A percentile compares a stretch with the other conserved stretches of the same genome.
Evolutionary conservation across 768 basidiomycete species (phyloP).

Genomic region (Pleurotus salmoneostramineus): DNA sequence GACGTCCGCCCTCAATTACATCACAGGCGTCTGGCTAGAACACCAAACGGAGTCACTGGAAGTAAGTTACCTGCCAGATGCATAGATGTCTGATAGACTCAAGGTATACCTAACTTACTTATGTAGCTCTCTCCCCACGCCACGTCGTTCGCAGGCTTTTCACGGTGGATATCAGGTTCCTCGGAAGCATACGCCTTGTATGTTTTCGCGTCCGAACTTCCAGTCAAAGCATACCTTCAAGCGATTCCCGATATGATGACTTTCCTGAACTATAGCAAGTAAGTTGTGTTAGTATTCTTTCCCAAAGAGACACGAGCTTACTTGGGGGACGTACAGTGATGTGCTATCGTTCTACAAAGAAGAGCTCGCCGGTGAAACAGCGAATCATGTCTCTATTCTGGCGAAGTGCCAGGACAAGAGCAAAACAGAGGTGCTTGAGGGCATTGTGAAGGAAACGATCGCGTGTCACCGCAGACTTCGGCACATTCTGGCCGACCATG

Average conservation of each 20-base stretch:
- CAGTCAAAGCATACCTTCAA: constrained; percentile 4
- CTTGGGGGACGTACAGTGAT: constrained; percentile 3
- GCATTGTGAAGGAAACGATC: constrained; percentile 4
- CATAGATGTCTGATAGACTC: neutral
- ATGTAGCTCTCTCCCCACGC: neutral
- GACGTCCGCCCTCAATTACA: neutral
- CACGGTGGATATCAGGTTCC: constrained; percentile 5
- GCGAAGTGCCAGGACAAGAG: constrained; percentile 5
- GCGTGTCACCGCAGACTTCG: neutral
- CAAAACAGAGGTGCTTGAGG: constrained; percentile 3
- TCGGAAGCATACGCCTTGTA: constrained; percentile 1
- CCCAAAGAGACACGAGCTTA: neutral
- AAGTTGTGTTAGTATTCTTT: neutral
- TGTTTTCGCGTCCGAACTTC: neutral
- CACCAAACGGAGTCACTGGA: neutral
- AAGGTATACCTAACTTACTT: neutral
- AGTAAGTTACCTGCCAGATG: too few species aligned
- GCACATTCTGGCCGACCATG: neutral
- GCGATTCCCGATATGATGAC: constrained; percentile 9
- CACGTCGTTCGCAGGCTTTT: neutral
- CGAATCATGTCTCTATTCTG: constrained; percentile 10
- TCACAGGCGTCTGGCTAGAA: constrained; percentile 1
- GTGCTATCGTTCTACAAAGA: constrained; percentile 12
- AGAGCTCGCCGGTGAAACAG: constrained; percentile 4
- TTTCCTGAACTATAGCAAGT: constrained; percentile 10